Evolutionary conservation across 176 grass and related monocot species (phyloP), one percentile per base, ranked within the genome.

Genomic region (Pontederia paniculata): DNA sequence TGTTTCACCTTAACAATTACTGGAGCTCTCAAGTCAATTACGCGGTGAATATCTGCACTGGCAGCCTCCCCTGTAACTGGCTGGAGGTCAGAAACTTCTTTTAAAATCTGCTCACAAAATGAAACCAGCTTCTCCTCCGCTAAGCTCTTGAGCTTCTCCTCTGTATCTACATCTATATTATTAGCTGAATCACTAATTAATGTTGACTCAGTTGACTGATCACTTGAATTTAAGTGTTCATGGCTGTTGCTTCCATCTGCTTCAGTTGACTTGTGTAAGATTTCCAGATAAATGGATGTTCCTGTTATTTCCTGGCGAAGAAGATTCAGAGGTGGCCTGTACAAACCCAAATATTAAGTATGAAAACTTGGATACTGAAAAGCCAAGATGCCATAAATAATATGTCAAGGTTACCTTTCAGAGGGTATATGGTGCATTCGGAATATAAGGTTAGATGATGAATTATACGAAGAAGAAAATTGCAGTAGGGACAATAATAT

Each of bases 401-500:
- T 58, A 10, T 42, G 50, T 45, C 37, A 57, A 17, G n/a, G 21
- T 60, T 82, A 93, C 94, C 94, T 83, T 84, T 98, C 83, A 69
- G 78, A 56, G 28, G 83, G 71, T 60, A 88, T 91, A 71, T 93
- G 81, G 66, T 84, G 86, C 94, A 98, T 98, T 66, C 94, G 75
- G 10, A 79, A 82, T 75, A 81, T 89, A 62, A 98, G 83, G 64
- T 90, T 98, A 59, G 87, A 93, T 57, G 87, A 66, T 28, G 94
- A 98, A 68, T 98, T 98, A 78, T 98, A 98, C 9, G 83, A 84
- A 58, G 94, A 76, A 73, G 94, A 80, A 91, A 93, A 98, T 67
- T 98, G 87, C 52, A 98, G 76, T 37, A 98, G 83, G 50, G 94
- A 88, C 22, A 93, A 74, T 57, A 98, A 78, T 64, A 88, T 88